Conservation (phyloP, 2,329 filamentous ascomycete genomes). For the Colletotrichum sp. region DNA sequence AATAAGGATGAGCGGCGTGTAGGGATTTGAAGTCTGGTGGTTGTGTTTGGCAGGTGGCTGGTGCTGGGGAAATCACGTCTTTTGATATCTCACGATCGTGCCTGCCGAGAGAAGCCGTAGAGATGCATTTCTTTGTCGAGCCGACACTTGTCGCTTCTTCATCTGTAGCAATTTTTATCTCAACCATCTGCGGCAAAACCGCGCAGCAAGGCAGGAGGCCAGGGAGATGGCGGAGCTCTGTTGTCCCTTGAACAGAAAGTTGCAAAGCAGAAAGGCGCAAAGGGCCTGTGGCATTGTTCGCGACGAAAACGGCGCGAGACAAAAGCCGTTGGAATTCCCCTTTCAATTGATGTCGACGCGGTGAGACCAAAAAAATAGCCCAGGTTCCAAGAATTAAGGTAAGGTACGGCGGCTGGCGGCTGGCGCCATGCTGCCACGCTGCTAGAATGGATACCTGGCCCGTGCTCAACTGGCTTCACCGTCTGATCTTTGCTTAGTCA, state of each 20-base stretch:
- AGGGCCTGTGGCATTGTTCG: conserved; percentile 4
- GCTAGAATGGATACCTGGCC: neutral
- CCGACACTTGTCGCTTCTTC: conserved; percentile 2
- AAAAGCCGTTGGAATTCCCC: conserved; percentile 6
- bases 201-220: neutral
- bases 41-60: neutral
- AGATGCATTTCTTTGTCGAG: conserved; percentile 14
- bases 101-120: neutral
- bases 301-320: neutral
- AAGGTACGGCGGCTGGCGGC: neutral
- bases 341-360: neutral
- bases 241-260: neutral
- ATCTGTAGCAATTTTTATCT: conserved; percentile 10
- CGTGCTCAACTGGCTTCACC: neutral
- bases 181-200: neutral
- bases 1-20: neutral
- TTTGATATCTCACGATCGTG: conserved; percentile 16
- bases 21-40: neutral
- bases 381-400: neutral
- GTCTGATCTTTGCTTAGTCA: neutral
- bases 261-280: neutral
- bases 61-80: neutral
- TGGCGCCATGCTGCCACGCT: neutral
- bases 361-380: neutral
- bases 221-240: neutral